Evolutionary conservation across 805 yeast genomes (phyloP).

Genomic region (Clavispora asparagi): DNA sequence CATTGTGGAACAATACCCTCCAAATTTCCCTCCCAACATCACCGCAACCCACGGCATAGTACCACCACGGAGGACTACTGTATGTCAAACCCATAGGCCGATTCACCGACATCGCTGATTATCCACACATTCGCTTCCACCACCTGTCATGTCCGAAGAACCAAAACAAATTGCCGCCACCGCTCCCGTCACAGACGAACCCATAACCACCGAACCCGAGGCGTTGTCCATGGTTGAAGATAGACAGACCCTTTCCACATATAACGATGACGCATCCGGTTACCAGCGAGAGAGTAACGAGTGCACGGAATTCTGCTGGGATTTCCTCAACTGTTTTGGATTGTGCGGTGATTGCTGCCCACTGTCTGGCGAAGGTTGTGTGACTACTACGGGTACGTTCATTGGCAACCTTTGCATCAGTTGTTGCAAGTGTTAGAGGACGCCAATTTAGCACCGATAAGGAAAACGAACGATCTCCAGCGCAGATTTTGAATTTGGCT

Average conservation of each 20-base stretch:
- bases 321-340: constrained; percentile 35
- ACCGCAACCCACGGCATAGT: no score
- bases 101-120: neutral
- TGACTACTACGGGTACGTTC: constrained; percentile 31
- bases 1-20: neutral
- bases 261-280: constrained; percentile 23
- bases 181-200: neutral
- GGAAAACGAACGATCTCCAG: neutral
- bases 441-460: no score
- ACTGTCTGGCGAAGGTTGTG: constrained; percentile 35
- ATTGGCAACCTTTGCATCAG: constrained; percentile 31
- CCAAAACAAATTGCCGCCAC: neutral
- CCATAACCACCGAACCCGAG: constrained; percentile 12
- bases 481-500: no score
- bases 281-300: constrained; percentile 34
- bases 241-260: constrained; percentile 6
- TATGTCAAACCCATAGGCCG: no score
- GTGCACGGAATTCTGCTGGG: constrained; percentile 39
- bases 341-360: constrained; percentile 38
- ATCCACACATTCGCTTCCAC: neutral
- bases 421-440: constrained; percentile 25
- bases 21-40: no score
- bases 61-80: no score
- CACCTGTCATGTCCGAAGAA: neutral
- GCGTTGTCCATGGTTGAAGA: constrained; percentile 10